Evolutionary conservation across 306 rosid genomes (phyloP), one percentile per base, ranked within the genome.

Genomic region (Myrica gale): DNA sequence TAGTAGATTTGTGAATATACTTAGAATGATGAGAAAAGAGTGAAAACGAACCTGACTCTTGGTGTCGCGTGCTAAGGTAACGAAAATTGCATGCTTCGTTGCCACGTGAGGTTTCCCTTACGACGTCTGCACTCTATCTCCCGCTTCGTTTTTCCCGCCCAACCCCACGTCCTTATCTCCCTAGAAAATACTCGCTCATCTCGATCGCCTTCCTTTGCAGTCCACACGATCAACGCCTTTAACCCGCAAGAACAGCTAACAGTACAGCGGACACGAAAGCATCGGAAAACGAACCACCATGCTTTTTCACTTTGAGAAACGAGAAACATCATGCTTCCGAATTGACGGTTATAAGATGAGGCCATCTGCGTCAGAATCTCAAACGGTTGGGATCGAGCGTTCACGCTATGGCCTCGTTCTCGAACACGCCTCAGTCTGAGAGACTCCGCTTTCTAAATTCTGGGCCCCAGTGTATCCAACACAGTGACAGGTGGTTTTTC

Each of bases 81-180:
- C 32, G 68, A 52, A 63, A 20, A 4, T 15, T 48, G 52, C 70
- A 47, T n/a, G 7, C 23, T 6, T 44, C 5, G 47, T 5, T 50
- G 81, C 71, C 84, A 84, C 84, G 85, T 61, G 74, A 81, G 70
- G 78, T 10, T 44, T 83, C 83, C 11, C 80, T 79, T 76, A 68
- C 70, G 46, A 58, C 75, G 26, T 55, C 44, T 39, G 1, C 2
- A 15, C 70, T 66, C 26, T 23, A 42, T 23, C 17, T 41, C 15
- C 41, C 42, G 56, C 68, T 41, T 51, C 72, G 61, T 71, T 60
- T 55, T 62, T 16, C 72, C n/a, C 20, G 60, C 68, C 66, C 9
- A 17, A 54, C 0, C 39, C 16, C 69, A 15, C 15, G 19, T 21
- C n/a, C 65, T 2, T 41, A 7, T 69, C 70, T 48, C 79, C 0